Percentiles rank a stretch among this genome's conserved stretches.
Evolutionary conservation across 306 rosid genomes (phyloP).

Genomic region (Cicer pinnatifidum): DNA sequence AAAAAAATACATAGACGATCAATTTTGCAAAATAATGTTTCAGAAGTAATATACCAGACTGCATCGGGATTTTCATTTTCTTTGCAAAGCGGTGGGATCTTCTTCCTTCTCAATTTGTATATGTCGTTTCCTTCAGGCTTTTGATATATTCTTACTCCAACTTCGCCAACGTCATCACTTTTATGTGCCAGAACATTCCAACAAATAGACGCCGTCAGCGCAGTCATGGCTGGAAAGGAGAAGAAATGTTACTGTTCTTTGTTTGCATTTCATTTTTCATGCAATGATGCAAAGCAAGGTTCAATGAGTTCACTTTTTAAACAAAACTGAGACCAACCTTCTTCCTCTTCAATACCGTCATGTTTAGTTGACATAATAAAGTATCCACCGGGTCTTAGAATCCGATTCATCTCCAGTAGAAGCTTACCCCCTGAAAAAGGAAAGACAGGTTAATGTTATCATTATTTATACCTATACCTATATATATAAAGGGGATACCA

Average conservation of each 20-base stretch:
- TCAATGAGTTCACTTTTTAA: neutral
- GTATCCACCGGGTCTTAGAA: conserved; percentile 88
- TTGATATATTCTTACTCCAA: conserved; percentile 89
- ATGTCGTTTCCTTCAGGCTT: conserved; percentile 88
- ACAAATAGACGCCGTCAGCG: conserved; percentile 74
- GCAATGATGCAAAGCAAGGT: neutral
- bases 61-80: conserved; percentile 93
- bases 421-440: conserved; percentile 75
- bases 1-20: conserved; percentile 1
- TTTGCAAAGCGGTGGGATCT: conserved; percentile 81
- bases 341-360: conserved; percentile 81
- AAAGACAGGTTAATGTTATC: conserved; percentile 21
- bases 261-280: conserved; percentile 10
- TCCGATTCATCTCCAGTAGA: conserved; percentile 89
- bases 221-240: conserved; percentile 71
- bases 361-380: conserved; percentile 83
- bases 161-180: conserved; percentile 83
- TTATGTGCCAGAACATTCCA: conserved; percentile 97
- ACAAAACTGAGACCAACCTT: conserved; percentile 60
- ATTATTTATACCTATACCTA: neutral
- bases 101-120: conserved; percentile 80
- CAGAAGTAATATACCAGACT: conserved; percentile 66
- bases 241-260: conserved; percentile 39
- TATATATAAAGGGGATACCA: too few relatives aligned
- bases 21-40: conserved; percentile 43